Evolutionary conservation across 2,329 filamentous ascomycete species (phyloP).

Genomic region (Ophiocordyceps camponoti-leonardi): DNA sequence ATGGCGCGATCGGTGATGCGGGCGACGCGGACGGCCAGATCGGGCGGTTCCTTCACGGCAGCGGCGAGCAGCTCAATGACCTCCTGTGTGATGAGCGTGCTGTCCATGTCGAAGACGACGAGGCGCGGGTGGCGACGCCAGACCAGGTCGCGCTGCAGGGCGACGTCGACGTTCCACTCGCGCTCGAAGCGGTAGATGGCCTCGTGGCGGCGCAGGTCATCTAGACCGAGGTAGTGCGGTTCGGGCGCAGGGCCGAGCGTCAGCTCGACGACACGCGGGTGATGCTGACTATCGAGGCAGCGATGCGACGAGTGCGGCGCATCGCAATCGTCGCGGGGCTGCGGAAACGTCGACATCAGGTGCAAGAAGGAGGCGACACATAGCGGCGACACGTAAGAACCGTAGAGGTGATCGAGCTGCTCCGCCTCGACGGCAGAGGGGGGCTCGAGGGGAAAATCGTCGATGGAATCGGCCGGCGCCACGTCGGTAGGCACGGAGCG

Average conservation of each 20-base stretch:
- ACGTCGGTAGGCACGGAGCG: slow-evolving; percentile 31
- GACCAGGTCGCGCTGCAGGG: slow-evolving; percentile 55
- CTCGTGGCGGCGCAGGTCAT: slow-evolving; percentile 63
- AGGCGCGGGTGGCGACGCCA: slow-evolving; percentile 68
- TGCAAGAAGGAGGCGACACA: slow-evolving; percentile 50
- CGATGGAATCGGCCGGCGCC: slow-evolving; percentile 39
- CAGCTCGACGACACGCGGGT: slow-evolving; percentile 49
- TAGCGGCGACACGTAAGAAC: slow-evolving; percentile 46
- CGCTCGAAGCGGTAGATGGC: slow-evolving; percentile 70
- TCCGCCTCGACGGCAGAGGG: slow-evolving; percentile 31
- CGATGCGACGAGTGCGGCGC: slow-evolving; percentile 44
- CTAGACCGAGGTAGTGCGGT: slow-evolving; percentile 45
- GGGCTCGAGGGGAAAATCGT: slow-evolving; percentile 43
- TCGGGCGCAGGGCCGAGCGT: slow-evolving; percentile 43
- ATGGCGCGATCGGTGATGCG: slow-evolving; percentile 87
- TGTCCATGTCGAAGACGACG: slow-evolving; percentile 98
- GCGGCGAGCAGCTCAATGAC: slow-evolving; percentile 91
- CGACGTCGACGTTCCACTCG: slow-evolving; percentile 77
- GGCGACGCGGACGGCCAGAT: slow-evolving; percentile 66
- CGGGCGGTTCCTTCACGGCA: slow-evolving; percentile 48
- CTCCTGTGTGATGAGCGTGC: slow-evolving; percentile 90
- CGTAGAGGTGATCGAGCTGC: slow-evolving; percentile 47
- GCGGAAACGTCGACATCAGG: slow-evolving; percentile 45
- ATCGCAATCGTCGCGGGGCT: slow-evolving; percentile 26
- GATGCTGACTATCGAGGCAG: slow-evolving; percentile 42